Percentiles rank a stretch among this genome's conserved stretches.
These are phyloP conservation scores for Emmonsia crescens DNA, from an alignment of 2,329 filamentous ascomycete species.

Conservation along the genomic window DNA sequence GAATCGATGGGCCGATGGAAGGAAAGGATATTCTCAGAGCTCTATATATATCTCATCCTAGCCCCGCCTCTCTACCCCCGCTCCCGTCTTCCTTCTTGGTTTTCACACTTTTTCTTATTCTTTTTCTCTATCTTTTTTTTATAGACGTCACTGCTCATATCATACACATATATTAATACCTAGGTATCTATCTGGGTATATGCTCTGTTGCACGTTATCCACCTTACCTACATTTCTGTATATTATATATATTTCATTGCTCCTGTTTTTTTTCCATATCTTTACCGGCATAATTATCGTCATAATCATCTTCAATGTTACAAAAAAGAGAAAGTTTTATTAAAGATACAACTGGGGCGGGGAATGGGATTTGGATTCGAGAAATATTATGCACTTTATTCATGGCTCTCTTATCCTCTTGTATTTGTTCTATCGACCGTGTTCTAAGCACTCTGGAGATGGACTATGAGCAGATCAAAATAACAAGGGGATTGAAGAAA, in stretches of 20 bases:
- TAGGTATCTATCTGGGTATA: not conserved
- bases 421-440: too few species aligned
- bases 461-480: too few species aligned
- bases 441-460: too few species aligned
- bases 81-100: not conserved
- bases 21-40: not conserved
- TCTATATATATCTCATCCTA: not conserved
- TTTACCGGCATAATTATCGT: not conserved
- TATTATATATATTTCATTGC: not conserved
- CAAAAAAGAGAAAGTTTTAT: not conserved
- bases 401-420: too few species aligned
- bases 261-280: too few species aligned
- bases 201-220: not conserved
- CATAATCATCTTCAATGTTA: not conserved
- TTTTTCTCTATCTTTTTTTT: not conserved
- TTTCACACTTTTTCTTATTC: not conserved
- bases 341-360: too few species aligned
- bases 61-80: not conserved
- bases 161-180: slow-evolving; percentile 2
- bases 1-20: not conserved
- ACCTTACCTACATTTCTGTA: not conserved
- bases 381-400: too few species aligned
- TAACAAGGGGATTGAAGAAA: too few species aligned
- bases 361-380: too few species aligned
- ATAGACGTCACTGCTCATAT: not conserved